Conservation (phyloP, 1,139 yeast species). For the Pichia sp. region DNA sequence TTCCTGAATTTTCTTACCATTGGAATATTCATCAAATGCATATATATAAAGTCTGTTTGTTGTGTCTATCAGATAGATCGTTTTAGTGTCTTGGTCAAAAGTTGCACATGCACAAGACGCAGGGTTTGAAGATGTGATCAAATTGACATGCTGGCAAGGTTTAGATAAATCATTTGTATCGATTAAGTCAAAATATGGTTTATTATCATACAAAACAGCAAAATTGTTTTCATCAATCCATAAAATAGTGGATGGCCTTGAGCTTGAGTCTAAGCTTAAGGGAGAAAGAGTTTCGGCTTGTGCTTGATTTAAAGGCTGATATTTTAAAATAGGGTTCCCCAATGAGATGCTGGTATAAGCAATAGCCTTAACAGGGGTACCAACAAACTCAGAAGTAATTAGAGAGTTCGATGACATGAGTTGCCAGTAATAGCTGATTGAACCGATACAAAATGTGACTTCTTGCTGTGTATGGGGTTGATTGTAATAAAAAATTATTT, state of each 20-base stretch:
- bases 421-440: too few relatives aligned
- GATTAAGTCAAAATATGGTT: slow-evolving; percentile 13
- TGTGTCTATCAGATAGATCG: slow-evolving; percentile 11
- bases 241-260: slow-evolving; percentile 6
- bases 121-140: slow-evolving; percentile 8
- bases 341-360: slow-evolving; percentile 67
- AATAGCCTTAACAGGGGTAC: slow-evolving; percentile 8
- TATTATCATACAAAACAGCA: slow-evolving; percentile 10
- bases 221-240: slow-evolving; percentile 13
- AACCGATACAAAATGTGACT: too few relatives aligned
- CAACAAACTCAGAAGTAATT: slow-evolving; percentile 8
- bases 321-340: slow-evolving; percentile 67
- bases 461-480: too few relatives aligned
- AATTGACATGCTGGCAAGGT: slow-evolving; percentile 5
- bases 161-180: slow-evolving; percentile 5
- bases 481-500: too few relatives aligned
- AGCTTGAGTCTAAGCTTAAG: slow-evolving; percentile 4
- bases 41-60: slow-evolving; percentile 13
- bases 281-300: slow-evolving; percentile 6
- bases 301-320: slow-evolving; percentile 35
- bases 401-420: slow-evolving; percentile 6
- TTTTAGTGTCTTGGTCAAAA: neutral
- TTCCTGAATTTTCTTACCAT: slow-evolving; percentile 3
- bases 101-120: slow-evolving; percentile 11
- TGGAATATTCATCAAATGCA: slow-evolving; percentile 6